Evolutionary conservation across 1,284 basidiomycete genomes (phyloP), one percentile per base, ranked within the genome.

Genomic region (Ganoderma meredithae): DNA sequence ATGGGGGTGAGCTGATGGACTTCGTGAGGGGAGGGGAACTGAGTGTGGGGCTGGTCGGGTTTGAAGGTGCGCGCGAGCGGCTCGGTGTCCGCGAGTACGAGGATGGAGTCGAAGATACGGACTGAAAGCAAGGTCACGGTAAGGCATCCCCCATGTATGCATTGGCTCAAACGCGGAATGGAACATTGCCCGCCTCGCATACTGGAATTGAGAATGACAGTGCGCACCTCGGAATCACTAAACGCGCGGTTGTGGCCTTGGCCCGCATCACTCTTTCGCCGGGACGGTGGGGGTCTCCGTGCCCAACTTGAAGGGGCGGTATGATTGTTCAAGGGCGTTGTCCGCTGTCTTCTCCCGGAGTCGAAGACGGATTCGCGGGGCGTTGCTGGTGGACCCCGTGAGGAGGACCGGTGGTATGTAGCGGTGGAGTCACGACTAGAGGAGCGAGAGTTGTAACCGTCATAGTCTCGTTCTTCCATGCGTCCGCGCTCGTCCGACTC

Each of bases 241-340:
- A 77, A 70, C 19, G 80, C 75, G 40, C 81, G 82, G 60, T 79
- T 79, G 47, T 82, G 80, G 31, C 91, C 88, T 13, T 82, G 80
- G 27, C 91, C 88, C 13, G 89, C 90, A 72, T 91, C 86, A 69
- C 91, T 93, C 80, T 85, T 90, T 60, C 91, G 82, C 64, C 92
- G 83, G 56, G 83, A 80, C 7, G 90, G 88, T 33, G 84, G 80
- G 7, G 91, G 90, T 6, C 90, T 83, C 69, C 88, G 90, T 22
- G 85, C 75, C 91, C 92, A 94, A 72, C 89, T 91, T 3, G 91
- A 93, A 0, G 92, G 92, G 0, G 90, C 88, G 22, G 75, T 80
- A 65, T 79, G 80, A n/a, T 79, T 80, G n/a, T 80, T 81, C 5
- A 91, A 78, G 1, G 90, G 90, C 0, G 86, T 86, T 10, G 89